Base-by-base conservation (phyloP, 2,329 filamentous ascomycete genomes). In the Aurifilum marmelostoma region DNA sequence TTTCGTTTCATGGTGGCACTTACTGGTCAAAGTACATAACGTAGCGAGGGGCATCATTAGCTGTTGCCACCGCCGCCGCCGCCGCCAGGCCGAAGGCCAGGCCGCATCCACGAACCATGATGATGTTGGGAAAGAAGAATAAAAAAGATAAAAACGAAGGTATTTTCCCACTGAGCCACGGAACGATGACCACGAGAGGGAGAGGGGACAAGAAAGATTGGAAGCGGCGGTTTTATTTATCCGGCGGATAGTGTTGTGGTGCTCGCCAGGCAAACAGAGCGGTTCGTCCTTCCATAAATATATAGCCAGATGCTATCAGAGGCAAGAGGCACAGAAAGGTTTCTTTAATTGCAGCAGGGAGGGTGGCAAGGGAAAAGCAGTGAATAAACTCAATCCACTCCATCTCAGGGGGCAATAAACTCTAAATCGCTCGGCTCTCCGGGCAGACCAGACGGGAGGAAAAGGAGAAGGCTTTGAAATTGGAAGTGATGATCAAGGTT, bases 1-100 rank as follows among this genome's bases (percentile, higher is more conserved):
- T 34, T 34, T 34, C 4, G 8, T 8, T 34, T 34, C 8, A 8
- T 24, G 21, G 58, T 16, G 34, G 39, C 21, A 39, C 70, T 59
- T 39, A 71, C 70, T 71, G 65, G 68, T 71, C 70, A 34, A 67
- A 69, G 59, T 71, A 71, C 21, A 71, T 18, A 14, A 41, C 67
- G 27, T 69, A 69, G 27, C 70, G 70, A 43, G 68, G 68, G 47
- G 67, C 37, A 14, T 47, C 56, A 7, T 29, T 16, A 37, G 61
- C 54, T 27, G 64, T 18, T 37, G 43, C 50, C 14, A 62, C 63
- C 21, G 24, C 47, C 50, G 58, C 61, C 16, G 64, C 65, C 21
- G 66, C 68, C 37, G 52, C 50, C 4, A 71, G 58, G 58, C 67
- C 67, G 2, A 47, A 63, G 54, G 39, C 41, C 18, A 70, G 3